These are phyloP conservation scores for Senna siamea DNA, from an alignment of 306 rosid genomes.

Conservation along the genomic window DNA sequence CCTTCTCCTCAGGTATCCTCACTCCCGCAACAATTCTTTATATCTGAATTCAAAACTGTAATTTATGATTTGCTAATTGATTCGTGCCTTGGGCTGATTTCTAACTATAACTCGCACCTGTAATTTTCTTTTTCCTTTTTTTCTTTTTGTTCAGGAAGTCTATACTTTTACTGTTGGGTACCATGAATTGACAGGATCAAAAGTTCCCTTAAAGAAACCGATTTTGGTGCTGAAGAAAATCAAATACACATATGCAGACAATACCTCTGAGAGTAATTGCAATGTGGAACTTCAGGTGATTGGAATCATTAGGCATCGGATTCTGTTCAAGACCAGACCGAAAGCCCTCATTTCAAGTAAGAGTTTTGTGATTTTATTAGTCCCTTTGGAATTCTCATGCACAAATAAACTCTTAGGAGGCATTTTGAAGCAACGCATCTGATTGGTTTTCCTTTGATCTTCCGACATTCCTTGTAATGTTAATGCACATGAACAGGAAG, in stretches of 20 bases:
- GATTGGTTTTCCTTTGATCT: neutral
- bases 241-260: constrained; percentile 39
- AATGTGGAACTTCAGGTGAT: constrained; percentile 67
- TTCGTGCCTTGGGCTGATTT: neutral
- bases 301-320: constrained; percentile 75
- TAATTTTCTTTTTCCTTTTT: neutral
- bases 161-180: constrained; percentile 86
- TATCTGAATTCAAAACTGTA: constrained; percentile 9
- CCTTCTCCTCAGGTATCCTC: constrained; percentile 68
- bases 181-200: constrained; percentile 86
- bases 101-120: neutral
- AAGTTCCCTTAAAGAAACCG: constrained; percentile 80
- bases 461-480: neutral
- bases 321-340: constrained; percentile 90
- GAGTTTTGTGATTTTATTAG: neutral
- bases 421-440: constrained; percentile 3
- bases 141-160: constrained; percentile 51
- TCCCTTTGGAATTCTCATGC: constrained; percentile 4
- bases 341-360: constrained; percentile 86
- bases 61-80: neutral
- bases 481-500: neutral
- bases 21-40: neutral
- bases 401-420: neutral
- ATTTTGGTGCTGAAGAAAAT: constrained; percentile 74
- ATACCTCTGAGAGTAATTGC: constrained; percentile 18